Base-by-base conservation (phyloP, 768 basidiomycete genomes). In the Phylloporus arenicola region DNA sequence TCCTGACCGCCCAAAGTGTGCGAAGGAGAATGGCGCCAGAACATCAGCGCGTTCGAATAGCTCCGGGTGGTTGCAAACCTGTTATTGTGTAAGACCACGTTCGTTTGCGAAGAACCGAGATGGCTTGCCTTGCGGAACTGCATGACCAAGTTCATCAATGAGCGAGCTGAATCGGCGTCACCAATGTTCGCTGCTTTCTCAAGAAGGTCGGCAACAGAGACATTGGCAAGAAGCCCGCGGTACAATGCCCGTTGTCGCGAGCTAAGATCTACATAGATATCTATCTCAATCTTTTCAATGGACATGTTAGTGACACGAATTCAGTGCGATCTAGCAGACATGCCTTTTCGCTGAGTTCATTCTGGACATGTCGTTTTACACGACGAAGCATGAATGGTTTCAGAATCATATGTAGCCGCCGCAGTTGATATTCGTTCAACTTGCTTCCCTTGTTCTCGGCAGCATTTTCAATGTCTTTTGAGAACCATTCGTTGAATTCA, bases 401-500 rank as follows among this genome's bases (percentile, higher is more conserved):
- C 59, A 99, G 75, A 52, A 99, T 98, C 92, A 98, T 96, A 64
- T 99, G 96, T 53, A 99, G 71, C 35, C 96, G 84, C 43, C 92
- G 82, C 39, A 99, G 73, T 66, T 99, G 96, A 65, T 96, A 86
- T 64, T 96, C 94, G 63, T 95, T 96, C 57, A 98, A 75, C 64
- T 85, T 89, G 68, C 86, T 84, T 6, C 88, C 90, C 60, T 91
- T 89, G 64, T 92, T 93, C 67, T 92, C 93, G 4, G 82, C 82
- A 16, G 91, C 92, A 63, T 89, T 94, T 73, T 99, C 96, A 47
- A 98, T 97, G 62, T 97, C 96, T 69, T 97, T 96, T 11, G 95
- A 96, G 68, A 99, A 99, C 96, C 96, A 99, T 68, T 98, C 95
- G 64, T 88, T 92, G 75, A 99, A 99, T 70, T 99, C 96, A 63